A percentile compares a stretch with the other conserved stretches of the same genome.
These are phyloP conservation scores for Gossypium herbaceum DNA, from an alignment of 345 rosid species.

Conservation along the genomic window DNA sequence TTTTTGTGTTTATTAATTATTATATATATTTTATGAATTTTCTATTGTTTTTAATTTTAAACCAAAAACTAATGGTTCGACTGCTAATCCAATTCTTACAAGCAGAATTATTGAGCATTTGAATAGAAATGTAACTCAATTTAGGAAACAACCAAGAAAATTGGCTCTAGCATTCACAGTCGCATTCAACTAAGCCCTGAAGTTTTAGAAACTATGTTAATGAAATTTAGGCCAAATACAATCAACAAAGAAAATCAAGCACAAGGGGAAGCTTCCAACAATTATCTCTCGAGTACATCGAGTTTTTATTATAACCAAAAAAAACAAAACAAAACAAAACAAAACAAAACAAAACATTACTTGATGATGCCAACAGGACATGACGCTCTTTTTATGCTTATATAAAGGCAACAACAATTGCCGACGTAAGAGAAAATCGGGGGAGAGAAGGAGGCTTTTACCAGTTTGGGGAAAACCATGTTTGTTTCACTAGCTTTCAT, in stretches of 20 bases:
- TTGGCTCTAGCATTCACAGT: not conserved
- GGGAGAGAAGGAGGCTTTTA: not conserved
- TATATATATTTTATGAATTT: no score
- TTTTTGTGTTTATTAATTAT: no score
- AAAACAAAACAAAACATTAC: no score
- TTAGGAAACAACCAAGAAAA: not conserved
- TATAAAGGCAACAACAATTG: not conserved
- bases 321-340: not conserved
- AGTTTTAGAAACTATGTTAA: not conserved
- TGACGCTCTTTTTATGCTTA: not conserved
- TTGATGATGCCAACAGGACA: not conserved
- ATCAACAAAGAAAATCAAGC: not conserved
- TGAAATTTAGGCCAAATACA: not conserved
- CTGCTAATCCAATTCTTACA: no score
- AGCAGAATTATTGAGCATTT: no score
- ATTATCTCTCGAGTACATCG: not conserved
- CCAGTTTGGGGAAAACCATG: not conserved
- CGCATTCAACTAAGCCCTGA: no score
- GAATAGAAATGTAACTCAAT: no score
- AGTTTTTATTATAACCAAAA: not conserved
- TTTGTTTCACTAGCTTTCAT: slow-evolving; percentile 37
- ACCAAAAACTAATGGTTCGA: no score
- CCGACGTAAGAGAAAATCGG: not conserved
- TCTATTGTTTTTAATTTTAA: no score
- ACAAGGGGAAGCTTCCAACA: not conserved